Evolutionary conservation across 1,139 yeast genomes (phyloP).

Genomic region (Lodderomyces orthopsilosis): DNA sequence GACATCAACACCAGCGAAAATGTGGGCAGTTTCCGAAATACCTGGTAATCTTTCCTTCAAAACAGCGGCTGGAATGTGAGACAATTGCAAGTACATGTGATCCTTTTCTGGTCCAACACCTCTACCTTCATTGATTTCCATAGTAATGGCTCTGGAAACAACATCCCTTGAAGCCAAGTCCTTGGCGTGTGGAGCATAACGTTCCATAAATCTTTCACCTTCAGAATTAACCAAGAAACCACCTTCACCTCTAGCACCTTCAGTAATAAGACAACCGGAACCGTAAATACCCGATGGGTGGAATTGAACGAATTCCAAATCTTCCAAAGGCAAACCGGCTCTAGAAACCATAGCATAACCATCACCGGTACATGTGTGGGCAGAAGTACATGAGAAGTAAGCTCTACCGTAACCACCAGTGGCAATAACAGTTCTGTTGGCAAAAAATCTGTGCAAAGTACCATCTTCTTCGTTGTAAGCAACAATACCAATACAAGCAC

Average conservation of each 20-base stretch:
- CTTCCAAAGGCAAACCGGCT: conserved; percentile 97
- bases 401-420: conserved; percentile 99
- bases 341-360: conserved; percentile 98
- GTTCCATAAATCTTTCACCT: conserved; percentile 99
- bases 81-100: conserved; percentile 91
- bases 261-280: conserved; percentile 97
- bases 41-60: conserved; percentile 97
- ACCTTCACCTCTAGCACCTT: conserved; percentile 99
- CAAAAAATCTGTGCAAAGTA: conserved; percentile 94
- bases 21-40: conserved; percentile 97
- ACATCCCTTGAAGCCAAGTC: conserved; percentile 98
- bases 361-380: conserved; percentile 99
- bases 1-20: conserved; percentile 98
- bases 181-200: conserved; percentile 98
- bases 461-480: conserved; percentile 99
- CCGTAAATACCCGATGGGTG: conserved; percentile 99
- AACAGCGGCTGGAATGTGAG: conserved; percentile 90
- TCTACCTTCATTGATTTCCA: conserved; percentile 98
- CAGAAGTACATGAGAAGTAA: conserved; percentile 97
- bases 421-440: conserved; percentile 94
- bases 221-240: conserved; percentile 93
- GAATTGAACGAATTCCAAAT: conserved; percentile 96
- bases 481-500: conserved; percentile 94
- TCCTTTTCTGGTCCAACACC: conserved; percentile 98
- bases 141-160: conserved; percentile 95